Percentiles rank a stretch among this genome's conserved stretches.
Evolutionary conservation across 163 green algal genomes (phyloP).

Genomic region (Prototheca wickerhamii): DNA sequence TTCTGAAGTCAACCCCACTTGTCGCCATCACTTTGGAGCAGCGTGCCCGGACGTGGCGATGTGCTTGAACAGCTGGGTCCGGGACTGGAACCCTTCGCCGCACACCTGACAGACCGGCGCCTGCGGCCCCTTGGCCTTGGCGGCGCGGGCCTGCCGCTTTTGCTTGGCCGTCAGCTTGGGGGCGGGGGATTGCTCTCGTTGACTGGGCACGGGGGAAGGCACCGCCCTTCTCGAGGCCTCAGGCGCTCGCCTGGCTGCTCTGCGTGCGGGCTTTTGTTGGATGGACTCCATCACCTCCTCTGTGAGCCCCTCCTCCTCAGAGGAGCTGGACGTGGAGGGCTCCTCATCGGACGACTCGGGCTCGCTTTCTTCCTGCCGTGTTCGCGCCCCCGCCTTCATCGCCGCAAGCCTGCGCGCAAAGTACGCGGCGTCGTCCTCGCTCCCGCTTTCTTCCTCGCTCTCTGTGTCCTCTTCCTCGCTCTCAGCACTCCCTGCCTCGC

Average conservation of each 20-base stretch:
- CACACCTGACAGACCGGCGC: slow-evolving; percentile 47
- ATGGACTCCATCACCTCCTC: background rate
- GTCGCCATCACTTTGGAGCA: slow-evolving; percentile 1
- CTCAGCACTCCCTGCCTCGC: background rate
- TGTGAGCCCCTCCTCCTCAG: background rate
- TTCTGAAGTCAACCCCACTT: no score
- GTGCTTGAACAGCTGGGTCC: slow-evolving; percentile 70
- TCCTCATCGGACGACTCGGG: no score
- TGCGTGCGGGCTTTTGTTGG: background rate
- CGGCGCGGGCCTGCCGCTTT: background rate
- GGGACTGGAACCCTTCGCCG: slow-evolving; percentile 35
- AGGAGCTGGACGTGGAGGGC: no score
- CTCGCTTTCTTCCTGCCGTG: background rate
- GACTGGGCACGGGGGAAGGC: no score
- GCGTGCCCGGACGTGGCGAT: slow-evolving; percentile 53
- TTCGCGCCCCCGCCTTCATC: no score
- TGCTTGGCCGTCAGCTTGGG: background rate
- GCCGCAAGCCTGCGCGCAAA: no score
- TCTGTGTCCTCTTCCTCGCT: background rate
- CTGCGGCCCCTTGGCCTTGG: background rate
- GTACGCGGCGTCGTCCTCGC: no score
- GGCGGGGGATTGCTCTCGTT: no score
- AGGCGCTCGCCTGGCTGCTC: background rate
- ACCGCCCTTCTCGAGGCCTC: background rate
- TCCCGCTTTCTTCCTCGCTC: no score